phyloP scores from a whole-genome alignment of 2,329 filamentous ascomycete genomes.

The Claviceps sp. region DNA sequence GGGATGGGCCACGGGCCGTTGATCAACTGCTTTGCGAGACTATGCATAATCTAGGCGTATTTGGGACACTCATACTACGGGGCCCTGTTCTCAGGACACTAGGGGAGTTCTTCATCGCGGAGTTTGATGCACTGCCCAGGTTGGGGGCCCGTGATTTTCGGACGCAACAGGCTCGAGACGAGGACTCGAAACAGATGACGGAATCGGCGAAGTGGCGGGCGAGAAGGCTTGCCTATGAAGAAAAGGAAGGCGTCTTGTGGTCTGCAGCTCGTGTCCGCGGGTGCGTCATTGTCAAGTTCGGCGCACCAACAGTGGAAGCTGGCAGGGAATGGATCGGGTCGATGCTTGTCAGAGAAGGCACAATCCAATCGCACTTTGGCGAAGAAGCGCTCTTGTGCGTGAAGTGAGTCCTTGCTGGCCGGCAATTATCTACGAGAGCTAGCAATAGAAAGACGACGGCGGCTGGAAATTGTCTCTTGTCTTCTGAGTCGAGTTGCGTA shows the following conservation, averaged over 20 bases:
- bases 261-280: slow-evolving; percentile 68
- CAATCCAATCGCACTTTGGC: slow-evolving; percentile 58
- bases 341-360: slow-evolving; percentile 65
- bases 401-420: slow-evolving; percentile 21
- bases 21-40: slow-evolving; percentile 37
- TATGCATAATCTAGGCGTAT: slow-evolving; percentile 63
- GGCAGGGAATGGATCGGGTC: slow-evolving; percentile 66
- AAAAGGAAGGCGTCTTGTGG: slow-evolving; percentile 54
- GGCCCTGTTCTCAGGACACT: slow-evolving; percentile 56
- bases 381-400: slow-evolving; percentile 71
- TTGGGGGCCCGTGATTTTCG: slow-evolving; percentile 73
- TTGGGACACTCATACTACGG: slow-evolving; percentile 74
- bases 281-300: slow-evolving; percentile 86
- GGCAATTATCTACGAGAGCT: neutral
- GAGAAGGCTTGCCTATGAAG: slow-evolving; percentile 44
- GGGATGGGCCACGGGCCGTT: slow-evolving; percentile 27
- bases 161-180: slow-evolving; percentile 33
- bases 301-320: slow-evolving; percentile 66
- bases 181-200: slow-evolving; percentile 22
- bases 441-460: neutral
- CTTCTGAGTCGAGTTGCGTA: slow-evolving; percentile 33
- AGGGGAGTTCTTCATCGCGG: slow-evolving; percentile 60
- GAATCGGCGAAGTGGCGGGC: slow-evolving; percentile 39
- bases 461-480: neutral
- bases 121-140: slow-evolving; percentile 66